A percentile compares a stretch with the other conserved stretches of the same genome.
phyloP scores from a whole-genome alignment of 441 rosid species.

The Pelargonium fulgidum region DNA sequence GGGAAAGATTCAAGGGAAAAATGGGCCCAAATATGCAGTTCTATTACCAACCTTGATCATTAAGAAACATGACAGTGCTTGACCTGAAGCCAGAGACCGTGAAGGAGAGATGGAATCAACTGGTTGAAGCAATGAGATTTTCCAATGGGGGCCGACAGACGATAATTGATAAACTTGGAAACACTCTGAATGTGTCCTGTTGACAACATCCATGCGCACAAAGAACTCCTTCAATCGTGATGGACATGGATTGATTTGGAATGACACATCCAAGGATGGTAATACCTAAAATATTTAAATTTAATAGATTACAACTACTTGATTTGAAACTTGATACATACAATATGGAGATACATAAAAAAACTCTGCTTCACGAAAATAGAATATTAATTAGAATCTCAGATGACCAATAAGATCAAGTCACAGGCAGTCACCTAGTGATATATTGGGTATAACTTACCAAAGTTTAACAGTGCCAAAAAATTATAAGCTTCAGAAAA shows the following conservation, averaged over 20 bases:
- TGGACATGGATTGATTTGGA: constrained; percentile 73
- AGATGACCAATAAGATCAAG: constrained; percentile 2
- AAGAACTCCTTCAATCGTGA: constrained; percentile 77
- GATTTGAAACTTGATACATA: constrained; percentile 7
- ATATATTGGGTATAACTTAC: background rate
- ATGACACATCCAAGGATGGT: constrained; percentile 76
- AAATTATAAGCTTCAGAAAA: constrained; percentile 1
- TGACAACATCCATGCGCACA: constrained; percentile 80
- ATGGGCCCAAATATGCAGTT: constrained; percentile 10
- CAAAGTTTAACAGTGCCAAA: background rate
- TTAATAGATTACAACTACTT: constrained; percentile 13
- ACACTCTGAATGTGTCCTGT: constrained; percentile 57
- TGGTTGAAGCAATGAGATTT: constrained; percentile 73
- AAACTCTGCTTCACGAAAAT: background rate
- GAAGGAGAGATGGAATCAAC: constrained; percentile 59
- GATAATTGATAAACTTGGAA: constrained; percentile 80
- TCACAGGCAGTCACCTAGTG: background rate
- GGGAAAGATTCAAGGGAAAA: background rate
- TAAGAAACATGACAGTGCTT: constrained; percentile 79
- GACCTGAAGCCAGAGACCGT: constrained; percentile 60
- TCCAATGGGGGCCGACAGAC: constrained; percentile 71
- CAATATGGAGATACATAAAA: background rate
- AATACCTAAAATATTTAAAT: constrained; percentile 45
- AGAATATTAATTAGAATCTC: constrained; percentile 7
- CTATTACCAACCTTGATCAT: constrained; percentile 60